A percentile compares a stretch with the other conserved stretches of the same genome.
Conservation (phyloP, 164 flowering plant genomes). For the Umbilicus rupestris region DNA sequence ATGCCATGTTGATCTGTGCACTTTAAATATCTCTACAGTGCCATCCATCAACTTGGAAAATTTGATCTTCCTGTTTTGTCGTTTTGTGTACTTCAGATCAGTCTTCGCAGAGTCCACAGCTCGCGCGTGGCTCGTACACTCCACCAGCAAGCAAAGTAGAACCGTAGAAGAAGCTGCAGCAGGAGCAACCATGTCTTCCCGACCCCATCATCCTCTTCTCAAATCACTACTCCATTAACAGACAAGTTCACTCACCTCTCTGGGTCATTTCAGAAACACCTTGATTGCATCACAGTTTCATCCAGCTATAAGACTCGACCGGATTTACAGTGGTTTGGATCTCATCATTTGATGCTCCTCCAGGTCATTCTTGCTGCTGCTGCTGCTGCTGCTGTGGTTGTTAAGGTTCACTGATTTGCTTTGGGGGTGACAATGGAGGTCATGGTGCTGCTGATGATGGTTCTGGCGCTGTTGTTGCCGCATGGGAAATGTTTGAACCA, state of each 20-base stretch:
- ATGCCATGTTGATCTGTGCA: neutral
- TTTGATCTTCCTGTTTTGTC: neutral
- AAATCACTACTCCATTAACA: neutral
- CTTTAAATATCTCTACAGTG: neutral
- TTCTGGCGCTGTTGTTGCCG: neutral
- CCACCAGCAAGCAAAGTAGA: neutral
- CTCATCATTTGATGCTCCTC: constrained; percentile 6
- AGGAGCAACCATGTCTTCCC: neutral
- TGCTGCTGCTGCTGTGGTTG: neutral
- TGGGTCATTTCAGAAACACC: constrained; percentile 16
- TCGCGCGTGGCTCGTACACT: neutral
- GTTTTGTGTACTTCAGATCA: neutral
- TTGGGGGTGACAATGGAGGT: neutral
- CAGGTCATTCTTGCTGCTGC: neutral
- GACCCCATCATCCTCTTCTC: neutral
- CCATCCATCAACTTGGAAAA: neutral
- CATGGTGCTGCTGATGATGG: neutral
- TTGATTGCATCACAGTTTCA: constrained; percentile 1
- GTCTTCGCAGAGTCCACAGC: neutral
- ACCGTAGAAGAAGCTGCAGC: constrained; percentile 1
- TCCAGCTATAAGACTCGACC: neutral
- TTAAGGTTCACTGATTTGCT: constrained; percentile 7
- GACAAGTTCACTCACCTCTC: neutral
- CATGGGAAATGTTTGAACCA: constrained; percentile 38
- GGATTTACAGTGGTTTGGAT: neutral